Evolutionary conservation across 163 green algal species (phyloP).

Genomic region (Volvox carteri): DNA sequence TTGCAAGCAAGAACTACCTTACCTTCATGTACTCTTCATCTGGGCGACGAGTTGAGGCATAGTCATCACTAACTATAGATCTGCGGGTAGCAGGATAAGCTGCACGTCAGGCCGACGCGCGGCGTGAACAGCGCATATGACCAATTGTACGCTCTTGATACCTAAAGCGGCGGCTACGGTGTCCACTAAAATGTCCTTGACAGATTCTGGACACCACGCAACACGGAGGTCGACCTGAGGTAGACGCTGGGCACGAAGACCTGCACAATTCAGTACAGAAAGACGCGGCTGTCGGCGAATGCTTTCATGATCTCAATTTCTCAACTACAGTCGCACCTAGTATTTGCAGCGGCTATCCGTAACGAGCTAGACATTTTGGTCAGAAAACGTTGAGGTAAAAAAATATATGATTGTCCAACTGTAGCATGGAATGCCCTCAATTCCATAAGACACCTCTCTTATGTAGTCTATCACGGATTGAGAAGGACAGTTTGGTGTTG

Average conservation of each 20-base stretch:
- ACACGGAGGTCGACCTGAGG: neutral
- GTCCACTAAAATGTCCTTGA: neutral
- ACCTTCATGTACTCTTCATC: slow-evolving; percentile 67
- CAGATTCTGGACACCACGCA: neutral
- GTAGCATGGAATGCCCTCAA: too few species aligned
- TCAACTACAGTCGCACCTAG: neutral
- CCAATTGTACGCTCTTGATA: neutral
- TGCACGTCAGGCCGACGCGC: neutral
- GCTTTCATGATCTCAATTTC: neutral
- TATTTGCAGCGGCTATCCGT: neutral
- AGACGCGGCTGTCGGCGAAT: neutral
- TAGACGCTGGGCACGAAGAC: slow-evolving; percentile 8
- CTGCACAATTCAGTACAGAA: neutral
- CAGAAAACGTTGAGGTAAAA: too few species aligned
- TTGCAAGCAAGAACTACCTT: neutral
- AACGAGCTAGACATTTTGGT: slow-evolving; percentile 29
- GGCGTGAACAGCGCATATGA: neutral
- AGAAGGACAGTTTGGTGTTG: too few species aligned
- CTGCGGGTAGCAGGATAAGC: neutral
- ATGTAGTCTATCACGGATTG: too few species aligned
- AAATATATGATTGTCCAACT: too few species aligned
- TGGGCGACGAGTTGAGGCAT: neutral
- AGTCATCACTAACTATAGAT: neutral
- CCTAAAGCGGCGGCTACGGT: slow-evolving; percentile 1
- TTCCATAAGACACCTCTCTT: too few species aligned